phyloP scores from a whole-genome alignment of 2,329 filamentous ascomycete genomes.

The Madurella fahalii region DNA sequence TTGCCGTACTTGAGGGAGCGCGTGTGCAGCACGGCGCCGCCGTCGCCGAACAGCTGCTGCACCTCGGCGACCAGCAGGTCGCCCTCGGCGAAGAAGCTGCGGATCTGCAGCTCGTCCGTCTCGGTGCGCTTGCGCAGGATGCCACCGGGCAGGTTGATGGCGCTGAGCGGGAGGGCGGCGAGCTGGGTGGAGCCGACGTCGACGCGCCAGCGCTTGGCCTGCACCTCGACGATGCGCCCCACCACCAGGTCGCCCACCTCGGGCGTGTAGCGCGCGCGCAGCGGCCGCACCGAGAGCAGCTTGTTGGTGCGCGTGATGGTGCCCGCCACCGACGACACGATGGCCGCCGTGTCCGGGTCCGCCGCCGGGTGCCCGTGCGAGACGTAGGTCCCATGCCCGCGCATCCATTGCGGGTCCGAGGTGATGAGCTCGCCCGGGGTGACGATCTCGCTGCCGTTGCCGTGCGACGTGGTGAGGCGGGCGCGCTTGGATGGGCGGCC shows the following conservation, averaged over 20 bases:
- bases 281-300: conserved; percentile 82
- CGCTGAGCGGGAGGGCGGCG: conserved; percentile 76
- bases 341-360: conserved; percentile 50
- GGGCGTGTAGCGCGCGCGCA: conserved; percentile 88
- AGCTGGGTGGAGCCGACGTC: conserved; percentile 87
- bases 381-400: conserved; percentile 90
- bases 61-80: conserved; percentile 94
- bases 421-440: conserved; percentile 89
- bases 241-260: conserved; percentile 96
- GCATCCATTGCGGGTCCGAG: conserved; percentile 95
- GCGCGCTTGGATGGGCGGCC: conserved; percentile 4
- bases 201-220: conserved; percentile 88
- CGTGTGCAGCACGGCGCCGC: conserved; percentile 83
- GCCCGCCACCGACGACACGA: conserved; percentile 86
- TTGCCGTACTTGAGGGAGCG: conserved; percentile 91
- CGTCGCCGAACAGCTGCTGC: conserved; percentile 81
- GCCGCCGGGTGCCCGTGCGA: conserved; percentile 37
- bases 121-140: conserved; percentile 88
- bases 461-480: neutral
- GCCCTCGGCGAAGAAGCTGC: conserved; percentile 94
- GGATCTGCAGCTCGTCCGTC: conserved; percentile 94
- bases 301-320: conserved; percentile 94
- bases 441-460: conserved; percentile 54
- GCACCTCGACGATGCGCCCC: conserved; percentile 91
- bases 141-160: conserved; percentile 92